Evolutionary conservation across 768 basidiomycete species (phyloP), one percentile per base, ranked within the genome.

Genomic region (Amanita inopinata): DNA sequence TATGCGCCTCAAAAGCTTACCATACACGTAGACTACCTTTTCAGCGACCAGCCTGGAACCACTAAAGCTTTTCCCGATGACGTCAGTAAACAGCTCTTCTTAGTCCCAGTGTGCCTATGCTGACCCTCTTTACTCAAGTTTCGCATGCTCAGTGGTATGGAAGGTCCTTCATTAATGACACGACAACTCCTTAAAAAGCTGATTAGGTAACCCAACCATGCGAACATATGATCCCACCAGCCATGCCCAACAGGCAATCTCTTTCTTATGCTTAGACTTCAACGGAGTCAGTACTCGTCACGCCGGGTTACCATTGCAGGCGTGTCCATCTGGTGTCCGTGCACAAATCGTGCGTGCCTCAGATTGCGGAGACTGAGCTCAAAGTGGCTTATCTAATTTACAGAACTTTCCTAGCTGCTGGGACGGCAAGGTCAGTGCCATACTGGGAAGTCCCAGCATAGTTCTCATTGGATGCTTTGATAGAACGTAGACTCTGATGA

Each of bases 321-420:
- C 43, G 33, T 71, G 74, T 55, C 64, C 74, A 27, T 62, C 58
- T 42, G 73, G 73, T 40, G 55, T 74, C 38, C 69, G 73, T 36
- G 62, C 71, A 41, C 71, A 75, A 49, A 61, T 75, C 37, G 72
- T 72, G 51, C 36, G 67, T 61, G 2, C 33, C 9, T 6, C 12
- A 4, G 11, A 12, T 38, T 15, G 33, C 8, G 15, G 19, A 36
- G 20, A 4, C 24, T n/a, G 35, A 35, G 34, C 10, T n/a, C 19
- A 12, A 28, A 33, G 14, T 22, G 11, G 25, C 27, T 7, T 32
- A 33, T 37, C 23, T 15, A 8, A 33, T n/a, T 30, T 39, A 35
- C 39, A 74, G 69, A 73, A 71, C 50, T 71, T 73, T 58, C 69
- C 66, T 5, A 73, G 67, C 45, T 76, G 73, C 53, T 76, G 73